Evolutionary conservation across 116 monocot species (phyloP).

Genomic region (Papilionanthe hybrid): DNA sequence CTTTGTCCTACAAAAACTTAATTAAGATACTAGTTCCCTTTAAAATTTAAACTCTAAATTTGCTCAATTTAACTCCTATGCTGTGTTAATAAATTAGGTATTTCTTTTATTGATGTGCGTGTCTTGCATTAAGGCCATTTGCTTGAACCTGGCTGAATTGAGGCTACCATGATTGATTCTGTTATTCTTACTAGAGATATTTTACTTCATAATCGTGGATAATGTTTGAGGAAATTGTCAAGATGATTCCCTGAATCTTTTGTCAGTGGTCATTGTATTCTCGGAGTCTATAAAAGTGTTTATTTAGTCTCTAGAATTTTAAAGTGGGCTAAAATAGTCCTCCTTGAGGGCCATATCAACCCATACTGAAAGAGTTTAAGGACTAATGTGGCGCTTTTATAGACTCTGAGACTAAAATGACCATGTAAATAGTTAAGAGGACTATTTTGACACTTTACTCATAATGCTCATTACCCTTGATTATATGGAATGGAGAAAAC

Average conservation of each 20-base stretch:
- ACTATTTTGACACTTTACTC: too few relatives aligned
- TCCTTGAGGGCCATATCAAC: too few relatives aligned
- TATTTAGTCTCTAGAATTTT: too few relatives aligned
- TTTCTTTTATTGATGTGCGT: background rate
- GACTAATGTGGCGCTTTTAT: too few relatives aligned
- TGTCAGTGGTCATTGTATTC: too few relatives aligned
- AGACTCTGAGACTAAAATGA: too few relatives aligned
- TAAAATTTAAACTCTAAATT: background rate
- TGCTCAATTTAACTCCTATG: background rate
- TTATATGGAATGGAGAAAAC: background rate
- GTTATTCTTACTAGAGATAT: background rate
- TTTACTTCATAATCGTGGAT: background rate
- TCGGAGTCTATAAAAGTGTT: too few relatives aligned
- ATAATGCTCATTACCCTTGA: background rate
- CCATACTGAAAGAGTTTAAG: too few relatives aligned
- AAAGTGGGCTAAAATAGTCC: too few relatives aligned
- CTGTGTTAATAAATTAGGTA: background rate
- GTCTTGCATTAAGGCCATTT: background rate
- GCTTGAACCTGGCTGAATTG: background rate
- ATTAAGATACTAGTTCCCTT: background rate
- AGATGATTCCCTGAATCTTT: too few relatives aligned
- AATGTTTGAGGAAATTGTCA: background rate
- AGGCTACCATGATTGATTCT: slow-evolving; percentile 1
- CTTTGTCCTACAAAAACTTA: background rate
- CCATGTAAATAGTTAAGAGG: too few relatives aligned